Percentiles rank a stretch among this genome's conserved stretches.
Evolutionary conservation across 306 rosid species (phyloP).

Genomic region (Mucuna pruriens): DNA sequence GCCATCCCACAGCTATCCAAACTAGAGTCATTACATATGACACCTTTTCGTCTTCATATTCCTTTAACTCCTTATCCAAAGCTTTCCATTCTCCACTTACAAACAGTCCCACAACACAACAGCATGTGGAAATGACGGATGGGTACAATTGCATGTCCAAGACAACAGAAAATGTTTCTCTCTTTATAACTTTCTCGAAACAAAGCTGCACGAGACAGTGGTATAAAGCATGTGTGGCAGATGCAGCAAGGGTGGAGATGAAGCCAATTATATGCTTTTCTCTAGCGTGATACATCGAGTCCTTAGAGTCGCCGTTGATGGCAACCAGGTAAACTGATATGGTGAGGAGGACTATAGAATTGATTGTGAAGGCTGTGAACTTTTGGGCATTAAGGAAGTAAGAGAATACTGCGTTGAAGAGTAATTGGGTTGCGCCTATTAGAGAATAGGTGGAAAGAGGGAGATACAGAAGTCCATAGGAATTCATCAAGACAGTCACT

Average conservation of each 20-base stretch:
- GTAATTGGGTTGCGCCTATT: conserved; percentile 64
- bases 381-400: conserved; percentile 59
- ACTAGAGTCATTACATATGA: conserved; percentile 67
- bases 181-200: conserved; percentile 60
- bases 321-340: conserved; percentile 62
- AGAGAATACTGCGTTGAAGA: conserved; percentile 65
- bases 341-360: conserved; percentile 64
- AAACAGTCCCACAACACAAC: conserved; percentile 59
- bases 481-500: conserved; percentile 56
- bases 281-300: conserved; percentile 28
- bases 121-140: conserved; percentile 53
- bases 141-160: conserved; percentile 63
- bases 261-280: conserved; percentile 51
- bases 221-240: conserved; percentile 55
- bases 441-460: conserved; percentile 67
- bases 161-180: conserved; percentile 53
- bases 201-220: conserved; percentile 62
- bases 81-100: conserved; percentile 65
- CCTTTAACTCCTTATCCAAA: conserved; percentile 54
- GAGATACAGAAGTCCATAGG: conserved; percentile 67
- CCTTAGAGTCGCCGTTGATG: conserved; percentile 50
- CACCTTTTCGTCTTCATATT: conserved; percentile 51
- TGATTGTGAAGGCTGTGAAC: conserved; percentile 56
- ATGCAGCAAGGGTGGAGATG: conserved; percentile 59
- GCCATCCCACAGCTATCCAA: conserved; percentile 72